phyloP scores from a whole-genome alignment of 257 asterid genomes.

The Avicennia marina region DNA sequence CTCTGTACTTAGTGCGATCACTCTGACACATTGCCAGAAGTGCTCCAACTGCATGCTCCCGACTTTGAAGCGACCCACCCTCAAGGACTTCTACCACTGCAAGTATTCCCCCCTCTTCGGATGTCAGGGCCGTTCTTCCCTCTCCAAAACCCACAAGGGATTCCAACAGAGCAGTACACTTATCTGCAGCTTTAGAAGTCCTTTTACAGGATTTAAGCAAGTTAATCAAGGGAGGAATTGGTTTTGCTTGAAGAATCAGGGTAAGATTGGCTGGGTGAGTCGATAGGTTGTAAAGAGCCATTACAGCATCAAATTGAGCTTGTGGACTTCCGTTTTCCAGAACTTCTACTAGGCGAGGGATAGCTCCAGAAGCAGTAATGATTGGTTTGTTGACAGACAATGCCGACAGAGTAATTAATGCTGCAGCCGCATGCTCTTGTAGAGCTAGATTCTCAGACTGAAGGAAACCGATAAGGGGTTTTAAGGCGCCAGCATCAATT shows the following conservation, averaged over 20 bases:
- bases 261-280: conserved; percentile 52
- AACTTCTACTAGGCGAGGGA: conserved; percentile 70
- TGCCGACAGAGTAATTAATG: conserved; percentile 81
- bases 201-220: conserved; percentile 60
- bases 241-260: conserved; percentile 51
- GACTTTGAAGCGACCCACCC: conserved; percentile 71
- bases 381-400: conserved; percentile 70
- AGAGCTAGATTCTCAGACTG: conserved; percentile 46
- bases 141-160: conserved; percentile 62
- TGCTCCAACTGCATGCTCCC: conserved; percentile 82
- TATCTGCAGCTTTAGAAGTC: conserved; percentile 66
- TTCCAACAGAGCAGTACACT: conserved; percentile 63
- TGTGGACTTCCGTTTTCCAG: conserved; percentile 45
- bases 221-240: conserved; percentile 52
- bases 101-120: conserved; percentile 85
- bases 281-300: conserved; percentile 85
- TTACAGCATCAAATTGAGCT: conserved; percentile 65
- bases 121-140: conserved; percentile 58
- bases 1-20: conserved; percentile 64
- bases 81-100: conserved; percentile 85
- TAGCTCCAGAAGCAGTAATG: conserved; percentile 66
- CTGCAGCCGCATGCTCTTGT: conserved; percentile 78
- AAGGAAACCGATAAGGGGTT: conserved; percentile 72
- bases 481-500: conserved; percentile 71
- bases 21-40: conserved; percentile 75